Conservation (phyloP, 495 filamentous ascomycete genomes). For the Beverwykella pulmonaria region DNA sequence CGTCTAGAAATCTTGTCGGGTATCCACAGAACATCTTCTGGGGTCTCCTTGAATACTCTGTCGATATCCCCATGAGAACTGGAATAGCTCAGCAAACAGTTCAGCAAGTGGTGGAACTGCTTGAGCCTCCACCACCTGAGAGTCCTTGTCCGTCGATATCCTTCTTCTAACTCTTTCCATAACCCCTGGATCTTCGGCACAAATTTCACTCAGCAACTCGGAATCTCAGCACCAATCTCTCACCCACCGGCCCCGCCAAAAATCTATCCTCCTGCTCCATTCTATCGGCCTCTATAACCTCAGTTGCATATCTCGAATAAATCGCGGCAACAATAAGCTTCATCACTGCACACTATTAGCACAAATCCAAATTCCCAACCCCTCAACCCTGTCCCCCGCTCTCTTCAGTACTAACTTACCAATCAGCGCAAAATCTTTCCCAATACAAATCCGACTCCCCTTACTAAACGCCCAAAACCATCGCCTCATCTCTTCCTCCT, state of each 20-base stretch:
- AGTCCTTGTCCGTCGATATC: too few relatives aligned
- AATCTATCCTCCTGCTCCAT: conserved; percentile 15
- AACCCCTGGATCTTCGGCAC: not conserved
- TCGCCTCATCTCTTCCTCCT: conserved; percentile 11
- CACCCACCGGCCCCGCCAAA: conserved; percentile 13
- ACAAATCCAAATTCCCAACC: not conserved
- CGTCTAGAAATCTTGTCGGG: too few relatives aligned
- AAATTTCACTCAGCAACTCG: not conserved
- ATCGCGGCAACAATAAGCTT: conserved; percentile 11
- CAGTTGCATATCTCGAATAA: conserved; percentile 11
- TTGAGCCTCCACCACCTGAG: too few relatives aligned
- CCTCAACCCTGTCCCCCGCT: too few relatives aligned
- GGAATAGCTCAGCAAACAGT: too few relatives aligned
- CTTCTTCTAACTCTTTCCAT: not conserved
- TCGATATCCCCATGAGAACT: too few relatives aligned
- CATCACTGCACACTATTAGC: conserved; percentile 18
- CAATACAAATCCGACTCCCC: conserved; percentile 20
- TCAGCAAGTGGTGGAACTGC: too few relatives aligned
- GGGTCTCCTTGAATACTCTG: too few relatives aligned
- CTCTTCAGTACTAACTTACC: conserved; percentile 4
- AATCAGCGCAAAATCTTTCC: conserved; percentile 20
- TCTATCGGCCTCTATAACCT: conserved; percentile 9
- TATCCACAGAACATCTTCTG: too few relatives aligned
- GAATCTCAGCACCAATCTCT: conserved; percentile 22
- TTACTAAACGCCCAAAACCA: conserved; percentile 27